These are phyloP conservation scores for Talaromyces funiculosus DNA, from an alignment of 2,329 filamentous ascomycete species.

Conservation along the genomic window DNA sequence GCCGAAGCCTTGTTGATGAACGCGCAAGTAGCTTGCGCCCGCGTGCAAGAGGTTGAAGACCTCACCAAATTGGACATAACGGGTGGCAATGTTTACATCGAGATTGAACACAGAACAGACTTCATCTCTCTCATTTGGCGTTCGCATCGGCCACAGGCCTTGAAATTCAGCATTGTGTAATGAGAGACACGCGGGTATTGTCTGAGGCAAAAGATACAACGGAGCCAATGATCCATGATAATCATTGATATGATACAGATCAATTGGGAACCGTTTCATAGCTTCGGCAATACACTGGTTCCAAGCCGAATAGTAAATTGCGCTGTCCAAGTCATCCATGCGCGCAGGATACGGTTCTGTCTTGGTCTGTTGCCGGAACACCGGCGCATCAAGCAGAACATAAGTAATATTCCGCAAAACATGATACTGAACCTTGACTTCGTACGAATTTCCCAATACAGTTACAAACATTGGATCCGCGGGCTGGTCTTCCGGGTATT, in stretches of 20 bases:
- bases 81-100: conserved; percentile 50
- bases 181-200: conserved; percentile 57
- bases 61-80: conserved; percentile 63
- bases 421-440: conserved; percentile 61
- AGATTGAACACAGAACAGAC: conserved; percentile 62
- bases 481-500: conserved; percentile 56
- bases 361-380: conserved; percentile 60
- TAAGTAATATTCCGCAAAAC: conserved; percentile 61
- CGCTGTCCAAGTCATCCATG: conserved; percentile 64
- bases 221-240: conserved; percentile 61
- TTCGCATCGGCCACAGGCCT: conserved; percentile 63
- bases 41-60: conserved; percentile 65
- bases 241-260: conserved; percentile 63
- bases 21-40: conserved; percentile 59
- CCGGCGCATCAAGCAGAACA: conserved; percentile 60
- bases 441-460: conserved; percentile 56
- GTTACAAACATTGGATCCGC: conserved; percentile 59
- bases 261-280: conserved; percentile 57
- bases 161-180: conserved; percentile 67
- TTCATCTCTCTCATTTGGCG: conserved; percentile 55
- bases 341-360: conserved; percentile 60
- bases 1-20: conserved; percentile 63
- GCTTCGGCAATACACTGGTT: conserved; percentile 63
- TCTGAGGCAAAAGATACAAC: conserved; percentile 58
- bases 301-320: conserved; percentile 65